Base-by-base conservation (phyloP, 257 asterid genomes). In the Ilex asprella region DNA sequence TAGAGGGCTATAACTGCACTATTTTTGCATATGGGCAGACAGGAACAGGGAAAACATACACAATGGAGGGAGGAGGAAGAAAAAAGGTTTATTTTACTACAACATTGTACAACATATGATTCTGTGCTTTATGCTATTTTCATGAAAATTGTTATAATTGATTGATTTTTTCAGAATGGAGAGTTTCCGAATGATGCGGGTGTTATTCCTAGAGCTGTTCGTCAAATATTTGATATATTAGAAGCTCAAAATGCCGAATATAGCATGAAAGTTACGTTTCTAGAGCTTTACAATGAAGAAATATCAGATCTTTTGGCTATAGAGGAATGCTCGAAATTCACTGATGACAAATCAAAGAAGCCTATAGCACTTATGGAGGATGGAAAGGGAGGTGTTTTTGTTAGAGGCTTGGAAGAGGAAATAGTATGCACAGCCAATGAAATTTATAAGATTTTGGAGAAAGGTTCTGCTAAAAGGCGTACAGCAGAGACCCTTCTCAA, bases 31-130 rank as follows among this genome's bases (percentile, higher is more conserved):
- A 46, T 46, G 52, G 52, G 52, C n/a, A 14, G n/a, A 46, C 52
- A 46, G n/a, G 52, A 46, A 14, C 52, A 46, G 99, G 99, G 73
- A 89, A 92, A 75, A 92, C 99, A 29, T 92, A 92, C 67, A 92
- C 99, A 10, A 93, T 93, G 99, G 99, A 89, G 86, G 99, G 99
- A 62, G 99, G 97, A 74, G 86, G 90, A 63, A 82, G 97, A 62
- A 89, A 89, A 78, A 93, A 84, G 96, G 99, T 92, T 52, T 47
- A 51, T 3, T 35, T 35, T 35, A 35, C 5, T 35, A 35, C 41
- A 3, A 35, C 41, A 8, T 35, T 35, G 8, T 35, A 35, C 41
- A 35, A 3, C 1, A 35, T 4, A 35, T 35, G 5, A 35, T 35
- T 8, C 7, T 35, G 41, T 35, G 41, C 0, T 35, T 35, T 35